Evolutionary conservation across 208 protist genomes (phyloP), one percentile per base, ranked within the genome.

Genomic region (Balamuthia mandrillaris): DNA sequence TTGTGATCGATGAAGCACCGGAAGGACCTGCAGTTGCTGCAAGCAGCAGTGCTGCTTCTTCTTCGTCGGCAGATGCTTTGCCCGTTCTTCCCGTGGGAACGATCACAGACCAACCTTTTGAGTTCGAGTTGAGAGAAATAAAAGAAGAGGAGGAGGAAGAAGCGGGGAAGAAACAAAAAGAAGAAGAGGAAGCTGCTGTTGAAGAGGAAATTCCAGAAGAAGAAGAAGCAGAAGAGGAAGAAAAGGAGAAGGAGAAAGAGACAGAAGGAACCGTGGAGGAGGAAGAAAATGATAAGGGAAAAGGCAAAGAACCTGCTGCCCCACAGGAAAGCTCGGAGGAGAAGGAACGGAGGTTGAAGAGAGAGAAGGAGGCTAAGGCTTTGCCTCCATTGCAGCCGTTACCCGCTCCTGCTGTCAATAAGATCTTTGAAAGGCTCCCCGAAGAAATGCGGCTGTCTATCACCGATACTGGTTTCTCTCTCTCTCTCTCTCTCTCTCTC

Each of bases 61-160:
- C n/a, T n/a, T n/a, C n/a, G n/a, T n/a, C n/a, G n/a, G n/a, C n/a
- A n/a, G n/a, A n/a, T n/a, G n/a, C n/a, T n/a, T n/a, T n/a, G n/a
- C n/a, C n/a, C n/a, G n/a, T n/a, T n/a, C n/a, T n/a, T n/a, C n/a
- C n/a, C n/a, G n/a, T n/a, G n/a, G n/a, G n/a, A n/a, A n/a, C n/a
- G n/a, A n/a, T n/a, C n/a, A n/a, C n/a, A n/a, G n/a, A n/a, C n/a
- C n/a, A n/a, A n/a, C n/a, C n/a, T n/a, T 79, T 79, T 33, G 70
- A 56, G 45, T 79, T 79, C 29, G 70, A 79, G n/a, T 27, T 79
- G n/a, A 79, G 44, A 49, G 70, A 52, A 21, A 33, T 79, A 9
- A 79, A 79, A 58, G 70, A 79, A 51, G 70, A 79, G 45, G 70
- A 79, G 18, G 47, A 79, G 58, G 33, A 65, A 27, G 58, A 79